Evolutionary conservation across 192 early-diverging fungal genomes (phyloP).

Genomic region (Linnemannia hyalina): DNA sequence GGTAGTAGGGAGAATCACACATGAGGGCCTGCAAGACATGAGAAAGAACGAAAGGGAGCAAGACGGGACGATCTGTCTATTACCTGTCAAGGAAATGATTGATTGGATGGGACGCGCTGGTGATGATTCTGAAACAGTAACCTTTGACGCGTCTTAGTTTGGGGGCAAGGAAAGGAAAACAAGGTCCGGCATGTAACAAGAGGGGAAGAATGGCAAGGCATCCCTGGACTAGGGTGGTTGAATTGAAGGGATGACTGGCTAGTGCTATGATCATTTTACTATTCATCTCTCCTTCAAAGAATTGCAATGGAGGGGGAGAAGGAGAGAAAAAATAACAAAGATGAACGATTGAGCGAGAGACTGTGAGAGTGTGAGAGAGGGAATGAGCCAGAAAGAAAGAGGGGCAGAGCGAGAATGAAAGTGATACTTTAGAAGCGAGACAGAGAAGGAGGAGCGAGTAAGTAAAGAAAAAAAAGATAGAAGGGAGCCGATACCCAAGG

Average conservation of each 20-base stretch:
- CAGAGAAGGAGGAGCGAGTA: background rate
- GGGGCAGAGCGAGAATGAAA: background rate
- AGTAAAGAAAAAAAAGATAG: too few relatives aligned
- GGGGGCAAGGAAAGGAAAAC: background rate
- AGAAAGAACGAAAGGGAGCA: background rate
- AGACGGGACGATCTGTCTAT: background rate
- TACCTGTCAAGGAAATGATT: background rate
- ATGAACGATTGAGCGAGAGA: background rate
- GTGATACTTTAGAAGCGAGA: background rate
- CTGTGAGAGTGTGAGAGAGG: background rate
- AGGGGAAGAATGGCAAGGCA: background rate
- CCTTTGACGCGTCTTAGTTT: background rate
- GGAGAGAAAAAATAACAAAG: background rate
- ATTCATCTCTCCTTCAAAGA: background rate
- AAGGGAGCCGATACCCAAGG: background rate
- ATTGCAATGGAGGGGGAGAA: background rate
- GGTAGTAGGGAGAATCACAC: too few relatives aligned
- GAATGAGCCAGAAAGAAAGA: background rate
- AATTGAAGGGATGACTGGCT: background rate
- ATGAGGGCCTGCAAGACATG: too few relatives aligned
- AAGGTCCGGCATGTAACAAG: background rate
- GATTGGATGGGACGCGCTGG: background rate
- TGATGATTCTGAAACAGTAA: background rate
- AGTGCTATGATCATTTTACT: background rate
- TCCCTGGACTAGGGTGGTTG: background rate